Evolutionary conservation across 257 asterid species (phyloP).

Genomic region (Henckelia pumila): DNA sequence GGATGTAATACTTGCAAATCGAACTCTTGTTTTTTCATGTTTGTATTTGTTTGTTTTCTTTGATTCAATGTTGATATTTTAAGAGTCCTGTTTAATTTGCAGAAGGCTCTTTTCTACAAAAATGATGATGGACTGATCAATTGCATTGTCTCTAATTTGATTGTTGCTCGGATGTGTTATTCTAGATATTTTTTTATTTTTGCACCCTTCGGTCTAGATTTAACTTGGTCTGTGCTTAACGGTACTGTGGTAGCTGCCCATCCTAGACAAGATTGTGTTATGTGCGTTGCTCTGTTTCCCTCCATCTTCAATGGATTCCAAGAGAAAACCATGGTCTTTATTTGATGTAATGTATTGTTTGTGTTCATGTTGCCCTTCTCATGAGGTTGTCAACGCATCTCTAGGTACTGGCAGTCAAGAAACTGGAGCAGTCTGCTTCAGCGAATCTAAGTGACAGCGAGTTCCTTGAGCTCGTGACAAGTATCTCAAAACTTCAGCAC

Average conservation of each 20-base stretch:
- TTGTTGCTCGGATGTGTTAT: not conserved
- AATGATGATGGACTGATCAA: not conserved
- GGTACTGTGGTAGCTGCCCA: not conserved
- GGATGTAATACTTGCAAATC: not conserved
- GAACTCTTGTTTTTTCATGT: not conserved
- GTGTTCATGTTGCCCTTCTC: not conserved
- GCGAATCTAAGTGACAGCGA: slow-evolving; percentile 53
- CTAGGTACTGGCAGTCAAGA: slow-evolving; percentile 83
- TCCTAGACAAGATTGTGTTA: not conserved
- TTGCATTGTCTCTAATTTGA: not conserved
- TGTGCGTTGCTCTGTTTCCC: not conserved
- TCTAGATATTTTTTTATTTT: not conserved
- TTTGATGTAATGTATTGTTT: slow-evolving; percentile 1
- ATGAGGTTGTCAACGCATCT: slow-evolving; percentile 15
- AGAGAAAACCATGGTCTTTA: not conserved
- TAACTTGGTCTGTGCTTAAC: not conserved
- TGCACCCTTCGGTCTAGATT: not conserved
- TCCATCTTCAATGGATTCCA: not conserved
- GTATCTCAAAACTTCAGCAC: slow-evolving; percentile 58
- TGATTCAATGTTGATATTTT: not conserved
- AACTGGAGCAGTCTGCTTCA: slow-evolving; percentile 53
- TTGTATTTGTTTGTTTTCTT: not conserved
- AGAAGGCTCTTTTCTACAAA: not conserved
- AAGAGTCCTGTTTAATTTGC: not conserved
- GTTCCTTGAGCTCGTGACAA: slow-evolving; percentile 68